phyloP scores from a whole-genome alignment of 2,329 filamentous ascomycete genomes.

The Fusarium algeriense region DNA sequence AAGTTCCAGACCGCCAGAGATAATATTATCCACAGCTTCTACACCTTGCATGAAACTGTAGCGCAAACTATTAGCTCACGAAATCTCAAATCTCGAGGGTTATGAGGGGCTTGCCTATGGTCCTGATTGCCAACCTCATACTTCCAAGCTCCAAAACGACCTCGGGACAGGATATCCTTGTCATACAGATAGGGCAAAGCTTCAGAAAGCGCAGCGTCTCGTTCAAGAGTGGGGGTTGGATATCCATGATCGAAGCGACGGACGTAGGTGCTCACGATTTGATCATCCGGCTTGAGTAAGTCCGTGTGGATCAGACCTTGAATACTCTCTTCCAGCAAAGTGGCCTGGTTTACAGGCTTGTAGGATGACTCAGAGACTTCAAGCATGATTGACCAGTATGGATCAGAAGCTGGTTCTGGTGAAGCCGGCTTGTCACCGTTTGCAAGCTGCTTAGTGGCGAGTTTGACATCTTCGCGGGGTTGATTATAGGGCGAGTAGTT shows the following conservation, averaged over 20 bases:
- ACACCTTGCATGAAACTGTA: slow-evolving; percentile 96
- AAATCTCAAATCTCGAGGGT: accelerated
- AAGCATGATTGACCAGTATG: slow-evolving; percentile 99
- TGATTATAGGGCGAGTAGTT: slow-evolving; percentile 99
- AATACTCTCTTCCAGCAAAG: slow-evolving; percentile 88
- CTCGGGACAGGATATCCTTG: slow-evolving; percentile 92
- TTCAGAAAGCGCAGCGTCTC: slow-evolving; percentile 92
- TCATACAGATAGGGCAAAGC: slow-evolving; percentile 92
- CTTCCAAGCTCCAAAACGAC: slow-evolving; percentile 97
- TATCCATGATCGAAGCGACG: slow-evolving; percentile 98
- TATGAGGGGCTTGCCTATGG: slow-evolving; percentile 59
- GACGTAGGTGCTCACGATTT: slow-evolving; percentile 98
- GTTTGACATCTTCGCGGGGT: slow-evolving; percentile 82
- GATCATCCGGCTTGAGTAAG: slow-evolving; percentile 89
- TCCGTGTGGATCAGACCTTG: slow-evolving; percentile 97
- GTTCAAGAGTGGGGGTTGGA: slow-evolving; percentile 93
- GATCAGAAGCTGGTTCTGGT: slow-evolving; percentile 76
- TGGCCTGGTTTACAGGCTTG: slow-evolving; percentile 92
- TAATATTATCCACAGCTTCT: slow-evolving; percentile 90
- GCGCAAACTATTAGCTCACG: background rate
- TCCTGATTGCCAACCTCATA: slow-evolving; percentile 98
- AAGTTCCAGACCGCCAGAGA: slow-evolving; percentile 88
- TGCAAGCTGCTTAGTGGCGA: slow-evolving; percentile 86
- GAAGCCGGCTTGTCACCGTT: slow-evolving; percentile 84
- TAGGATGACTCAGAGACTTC: slow-evolving; percentile 95